Evolutionary conservation across 768 basidiomycete genomes (phyloP).

Genomic region (Kwoniella mangroviensis): DNA sequence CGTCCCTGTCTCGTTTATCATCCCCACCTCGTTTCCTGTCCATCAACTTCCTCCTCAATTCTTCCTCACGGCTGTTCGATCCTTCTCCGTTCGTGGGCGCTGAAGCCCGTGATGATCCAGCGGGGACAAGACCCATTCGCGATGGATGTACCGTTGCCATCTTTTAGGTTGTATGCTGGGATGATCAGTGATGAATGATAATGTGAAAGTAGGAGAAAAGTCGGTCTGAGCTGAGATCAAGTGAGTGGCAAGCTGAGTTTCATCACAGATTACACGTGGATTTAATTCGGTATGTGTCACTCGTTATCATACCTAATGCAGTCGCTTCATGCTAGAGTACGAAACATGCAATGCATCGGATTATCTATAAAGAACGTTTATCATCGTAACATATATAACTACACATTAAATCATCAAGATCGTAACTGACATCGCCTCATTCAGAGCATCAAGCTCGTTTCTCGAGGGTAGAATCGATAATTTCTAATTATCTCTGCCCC

Average conservation of each 20-base stretch:
- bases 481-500: background rate
- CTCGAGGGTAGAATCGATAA: background rate
- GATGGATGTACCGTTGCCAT: conserved; percentile 56
- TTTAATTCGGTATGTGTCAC: background rate
- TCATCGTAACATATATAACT: background rate
- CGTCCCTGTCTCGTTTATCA: conserved; percentile 15
- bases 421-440: background rate
- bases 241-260: background rate
- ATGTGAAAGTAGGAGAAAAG: background rate
- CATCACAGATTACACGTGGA: background rate
- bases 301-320: background rate
- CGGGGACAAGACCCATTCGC: conserved; percentile 47
- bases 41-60: conserved; percentile 32
- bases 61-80: conserved; percentile 33
- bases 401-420: background rate
- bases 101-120: conserved; percentile 15
- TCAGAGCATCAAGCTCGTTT: background rate
- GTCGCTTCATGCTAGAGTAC: background rate
- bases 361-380: background rate
- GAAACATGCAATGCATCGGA: background rate
- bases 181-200: background rate
- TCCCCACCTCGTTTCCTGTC: conserved; percentile 18
- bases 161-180: background rate
- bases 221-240: background rate
- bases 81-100: conserved; percentile 8